Conservation (phyloP, 1,139 yeast genomes). For the Arxiozyma bovina region DNA sequence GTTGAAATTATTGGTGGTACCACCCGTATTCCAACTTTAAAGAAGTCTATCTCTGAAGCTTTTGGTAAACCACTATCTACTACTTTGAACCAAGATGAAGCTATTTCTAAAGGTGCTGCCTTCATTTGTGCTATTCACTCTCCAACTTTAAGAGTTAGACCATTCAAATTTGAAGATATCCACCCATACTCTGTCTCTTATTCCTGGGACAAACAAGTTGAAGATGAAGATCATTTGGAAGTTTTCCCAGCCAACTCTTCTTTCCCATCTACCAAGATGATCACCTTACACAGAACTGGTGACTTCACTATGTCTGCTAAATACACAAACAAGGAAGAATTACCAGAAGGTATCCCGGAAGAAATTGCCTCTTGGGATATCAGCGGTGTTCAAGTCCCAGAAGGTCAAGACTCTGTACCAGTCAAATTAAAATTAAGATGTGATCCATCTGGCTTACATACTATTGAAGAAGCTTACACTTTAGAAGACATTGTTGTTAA, state of each 20-base stretch:
- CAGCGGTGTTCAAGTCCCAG: slow-evolving; percentile 73
- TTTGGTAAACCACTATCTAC: slow-evolving; percentile 84
- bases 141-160: slow-evolving; percentile 96
- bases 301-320: slow-evolving; percentile 83
- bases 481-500: slow-evolving; percentile 85
- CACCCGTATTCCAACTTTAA: slow-evolving; percentile 92
- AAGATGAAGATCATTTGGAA: slow-evolving; percentile 81
- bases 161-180: slow-evolving; percentile 94
- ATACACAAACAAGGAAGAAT: slow-evolving; percentile 66
- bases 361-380: slow-evolving; percentile 78
- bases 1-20: slow-evolving; percentile 97
- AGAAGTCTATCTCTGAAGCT: slow-evolving; percentile 67
- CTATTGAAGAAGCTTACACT: slow-evolving; percentile 89
- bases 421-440: slow-evolving; percentile 92
- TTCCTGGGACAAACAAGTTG: slow-evolving; percentile 91
- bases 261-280: slow-evolving; percentile 92
- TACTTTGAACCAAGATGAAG: slow-evolving; percentile 98
- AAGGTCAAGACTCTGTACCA: slow-evolving; percentile 71
- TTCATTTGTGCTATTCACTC: slow-evolving; percentile 98
- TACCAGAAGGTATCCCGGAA: slow-evolving; percentile 60
- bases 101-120: slow-evolving; percentile 98
- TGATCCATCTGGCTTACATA: slow-evolving; percentile 94
- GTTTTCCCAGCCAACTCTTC: slow-evolving; percentile 92
- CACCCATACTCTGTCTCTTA: slow-evolving; percentile 89
- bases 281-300: slow-evolving; percentile 84